Evolutionary conservation across 2,329 filamentous ascomycete species (phyloP).

Genomic region (Balansia obtecta): DNA sequence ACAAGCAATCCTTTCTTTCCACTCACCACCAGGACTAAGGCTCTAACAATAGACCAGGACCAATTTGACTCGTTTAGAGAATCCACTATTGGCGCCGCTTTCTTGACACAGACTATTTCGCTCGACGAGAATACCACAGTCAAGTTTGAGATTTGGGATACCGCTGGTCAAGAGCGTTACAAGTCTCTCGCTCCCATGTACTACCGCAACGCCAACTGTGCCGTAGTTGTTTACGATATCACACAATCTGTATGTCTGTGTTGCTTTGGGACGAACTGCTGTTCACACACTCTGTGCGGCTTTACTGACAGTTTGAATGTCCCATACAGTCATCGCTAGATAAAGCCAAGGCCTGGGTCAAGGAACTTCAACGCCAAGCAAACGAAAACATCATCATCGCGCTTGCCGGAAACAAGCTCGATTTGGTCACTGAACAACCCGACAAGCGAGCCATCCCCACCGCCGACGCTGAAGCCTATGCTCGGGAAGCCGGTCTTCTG

Average conservation of each 20-base stretch:
- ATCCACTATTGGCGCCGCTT: conserved; percentile 95
- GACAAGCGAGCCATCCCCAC: conserved; percentile 89
- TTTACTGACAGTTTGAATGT: neutral
- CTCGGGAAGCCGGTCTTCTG: conserved; percentile 79
- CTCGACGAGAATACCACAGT: conserved; percentile 97
- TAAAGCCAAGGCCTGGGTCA: conserved; percentile 99
- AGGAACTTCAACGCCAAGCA: conserved; percentile 94
- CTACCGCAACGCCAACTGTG: conserved; percentile 98
- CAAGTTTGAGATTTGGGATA: conserved; percentile 99
- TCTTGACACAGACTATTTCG: conserved; percentile 96
- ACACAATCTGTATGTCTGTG: conserved; percentile 74
- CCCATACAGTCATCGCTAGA: conserved; percentile 71
- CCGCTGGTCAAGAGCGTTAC: conserved; percentile 95
- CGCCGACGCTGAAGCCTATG: conserved; percentile 89
- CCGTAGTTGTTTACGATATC: conserved; percentile 98
- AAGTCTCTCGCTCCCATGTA: conserved; percentile 99
- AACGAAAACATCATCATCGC: conserved; percentile 99
- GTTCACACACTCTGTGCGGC: neutral
- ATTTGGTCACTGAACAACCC: conserved; percentile 85
- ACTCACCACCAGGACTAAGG: neutral
- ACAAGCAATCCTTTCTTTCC: neutral
- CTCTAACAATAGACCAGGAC: conserved; percentile 44
- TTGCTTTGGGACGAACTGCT: neutral
- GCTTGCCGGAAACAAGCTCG: conserved; percentile 92
- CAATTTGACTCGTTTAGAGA: conserved; percentile 98